Percentiles rank a stretch among this genome's conserved stretches.
phyloP scores from a whole-genome alignment of 352 stramenopile genomes.

The Phytophthora melonis region DNA sequence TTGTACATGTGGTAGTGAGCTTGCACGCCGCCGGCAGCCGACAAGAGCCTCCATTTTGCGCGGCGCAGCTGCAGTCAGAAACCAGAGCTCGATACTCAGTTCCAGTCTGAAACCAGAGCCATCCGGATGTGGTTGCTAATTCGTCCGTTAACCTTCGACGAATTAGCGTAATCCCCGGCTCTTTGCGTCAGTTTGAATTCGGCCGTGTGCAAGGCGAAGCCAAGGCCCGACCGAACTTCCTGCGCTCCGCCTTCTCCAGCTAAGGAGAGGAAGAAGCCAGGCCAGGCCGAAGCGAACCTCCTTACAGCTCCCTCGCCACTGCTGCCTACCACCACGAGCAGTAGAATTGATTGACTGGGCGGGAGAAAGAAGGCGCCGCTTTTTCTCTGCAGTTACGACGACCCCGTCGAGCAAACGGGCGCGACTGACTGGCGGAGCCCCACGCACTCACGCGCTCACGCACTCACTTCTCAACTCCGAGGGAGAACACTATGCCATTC shows the following conservation, averaged over 20 bases:
- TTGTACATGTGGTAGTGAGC: neutral
- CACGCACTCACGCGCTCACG: neutral
- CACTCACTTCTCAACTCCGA: neutral
- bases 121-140: constrained; percentile 10
- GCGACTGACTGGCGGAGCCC: constrained; percentile 18
- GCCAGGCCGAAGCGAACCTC: neutral
- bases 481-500: constrained; percentile 31
- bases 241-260: neutral
- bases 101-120: neutral
- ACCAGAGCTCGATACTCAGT: neutral
- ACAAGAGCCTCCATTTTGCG: neutral
- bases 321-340: neutral
- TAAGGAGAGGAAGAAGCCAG: constrained; percentile 20
- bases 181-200: constrained; percentile 25
- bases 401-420: constrained; percentile 1
- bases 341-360: neutral
- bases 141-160: constrained; percentile 17
- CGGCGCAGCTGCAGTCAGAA: neutral
- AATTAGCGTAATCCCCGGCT: constrained; percentile 27
- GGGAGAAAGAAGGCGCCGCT: neutral
- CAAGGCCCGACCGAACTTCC: neutral
- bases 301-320: neutral
- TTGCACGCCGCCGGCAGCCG: neutral
- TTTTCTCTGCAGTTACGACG: constrained; percentile 35
- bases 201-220: neutral